These are phyloP conservation scores for Debaryomyces sp. DNA, from an alignment of 1,139 yeast genomes.

Conservation along the genomic window DNA sequence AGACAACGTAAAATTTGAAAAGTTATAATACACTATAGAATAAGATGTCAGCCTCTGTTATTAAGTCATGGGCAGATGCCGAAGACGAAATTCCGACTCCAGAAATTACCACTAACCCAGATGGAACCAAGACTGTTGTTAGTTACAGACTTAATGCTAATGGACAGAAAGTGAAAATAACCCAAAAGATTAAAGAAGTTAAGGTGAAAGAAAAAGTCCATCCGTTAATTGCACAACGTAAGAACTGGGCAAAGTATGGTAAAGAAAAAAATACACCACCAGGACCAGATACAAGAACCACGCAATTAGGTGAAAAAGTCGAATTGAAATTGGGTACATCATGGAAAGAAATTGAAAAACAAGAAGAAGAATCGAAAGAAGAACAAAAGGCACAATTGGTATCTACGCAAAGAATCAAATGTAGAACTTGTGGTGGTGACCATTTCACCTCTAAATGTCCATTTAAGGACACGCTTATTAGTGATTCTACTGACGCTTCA, in stretches of 20 bases:
- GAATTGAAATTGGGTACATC: constrained; percentile 67
- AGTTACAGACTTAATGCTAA: constrained; percentile 75
- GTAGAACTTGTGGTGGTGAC: constrained; percentile 93
- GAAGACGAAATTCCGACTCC: constrained; percentile 68
- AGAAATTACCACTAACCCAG: constrained; percentile 73
- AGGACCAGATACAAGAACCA: constrained; percentile 87
- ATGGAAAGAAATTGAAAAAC: constrained; percentile 68
- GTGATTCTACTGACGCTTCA: constrained; percentile 38
- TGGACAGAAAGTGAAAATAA: constrained; percentile 84
- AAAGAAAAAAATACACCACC: constrained; percentile 73
- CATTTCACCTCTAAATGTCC: constrained; percentile 98
- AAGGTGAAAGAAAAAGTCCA: constrained; percentile 81
- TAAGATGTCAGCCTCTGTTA: constrained; percentile 41
- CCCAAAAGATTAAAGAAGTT: constrained; percentile 80
- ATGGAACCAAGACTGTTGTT: constrained; percentile 88
- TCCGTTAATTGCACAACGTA: constrained; percentile 71
- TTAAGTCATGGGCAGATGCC: constrained; percentile 69
- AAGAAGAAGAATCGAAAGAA: constrained; percentile 60
- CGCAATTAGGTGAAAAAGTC: constrained; percentile 88
- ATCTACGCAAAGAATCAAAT: constrained; percentile 55
- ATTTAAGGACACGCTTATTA: constrained; percentile 85
- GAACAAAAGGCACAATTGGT: constrained; percentile 53
- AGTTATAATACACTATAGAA: constrained; percentile 2
- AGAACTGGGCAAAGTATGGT: constrained; percentile 82
- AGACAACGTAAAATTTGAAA: neutral